A percentile compares a stretch with the other conserved stretches of the same genome.
phyloP scores from a whole-genome alignment of 805 yeast species.

The Yarrowia hollandica region DNA sequence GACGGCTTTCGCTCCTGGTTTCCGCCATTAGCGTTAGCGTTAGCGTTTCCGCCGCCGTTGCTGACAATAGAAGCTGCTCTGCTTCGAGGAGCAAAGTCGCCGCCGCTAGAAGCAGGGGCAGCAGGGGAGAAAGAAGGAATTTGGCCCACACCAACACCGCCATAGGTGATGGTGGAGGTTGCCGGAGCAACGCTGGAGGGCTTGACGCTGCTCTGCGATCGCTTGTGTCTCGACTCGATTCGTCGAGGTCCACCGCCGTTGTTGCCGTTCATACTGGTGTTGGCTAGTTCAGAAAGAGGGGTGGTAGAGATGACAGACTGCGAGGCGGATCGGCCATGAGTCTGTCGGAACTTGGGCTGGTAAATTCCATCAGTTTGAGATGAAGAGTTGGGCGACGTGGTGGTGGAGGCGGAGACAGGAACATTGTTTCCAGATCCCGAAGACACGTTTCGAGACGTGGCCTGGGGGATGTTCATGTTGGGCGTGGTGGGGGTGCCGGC shows the following conservation, averaged over 20 bases:
- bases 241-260: constrained; percentile 27
- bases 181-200: background rate
- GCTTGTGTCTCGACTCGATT: constrained; percentile 24
- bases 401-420: background rate
- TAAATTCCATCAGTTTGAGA: constrained; percentile 9
- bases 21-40: too few species aligned
- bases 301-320: constrained; percentile 27
- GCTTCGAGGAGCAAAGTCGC: constrained; percentile 15
- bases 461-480: constrained; percentile 27
- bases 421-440: background rate
- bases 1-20: constrained; percentile 17
- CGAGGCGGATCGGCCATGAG: constrained; percentile 17
- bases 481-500: constrained; percentile 14
- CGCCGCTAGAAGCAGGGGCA: background rate
- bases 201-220: constrained; percentile 11
- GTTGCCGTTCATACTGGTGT: constrained; percentile 24
- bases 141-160: constrained; percentile 21
- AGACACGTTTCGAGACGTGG: constrained; percentile 19
- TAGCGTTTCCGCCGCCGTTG: background rate
- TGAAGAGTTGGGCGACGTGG: constrained; percentile 22
- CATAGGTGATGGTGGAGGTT: background rate
- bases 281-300: constrained; percentile 24
- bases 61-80: constrained; percentile 1
- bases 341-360: constrained; percentile 28
- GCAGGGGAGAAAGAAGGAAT: constrained; percentile 21